Conservation (phyloP, 495 filamentous ascomycete species). For the Neurospora tetrasperma region DNA sequence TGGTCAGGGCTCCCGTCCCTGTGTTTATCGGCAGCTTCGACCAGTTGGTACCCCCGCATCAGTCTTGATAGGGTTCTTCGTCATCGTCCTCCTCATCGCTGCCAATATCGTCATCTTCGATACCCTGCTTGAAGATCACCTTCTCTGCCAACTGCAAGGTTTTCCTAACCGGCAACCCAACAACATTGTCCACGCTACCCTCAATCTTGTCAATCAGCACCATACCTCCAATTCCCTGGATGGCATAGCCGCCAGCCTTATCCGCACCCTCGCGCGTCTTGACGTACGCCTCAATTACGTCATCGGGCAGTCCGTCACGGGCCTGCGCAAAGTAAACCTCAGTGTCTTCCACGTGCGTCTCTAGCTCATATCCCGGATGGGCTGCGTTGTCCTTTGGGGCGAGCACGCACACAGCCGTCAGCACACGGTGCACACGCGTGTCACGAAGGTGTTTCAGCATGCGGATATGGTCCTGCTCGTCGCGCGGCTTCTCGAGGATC, state of each 20-base stretch:
- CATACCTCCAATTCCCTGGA: slow-evolving; percentile 75
- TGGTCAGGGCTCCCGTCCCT: not conserved
- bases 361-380: slow-evolving; percentile 76
- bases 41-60: not conserved
- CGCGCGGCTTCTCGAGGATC: slow-evolving; percentile 83
- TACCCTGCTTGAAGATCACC: slow-evolving; percentile 48
- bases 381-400: slow-evolving; percentile 63
- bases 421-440: slow-evolving; percentile 59
- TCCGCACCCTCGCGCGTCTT: slow-evolving; percentile 84
- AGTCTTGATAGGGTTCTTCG: not conserved
- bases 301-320: slow-evolving; percentile 61
- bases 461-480: slow-evolving; percentile 64
- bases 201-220: slow-evolving; percentile 81
- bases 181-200: slow-evolving; percentile 86
- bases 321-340: slow-evolving; percentile 63
- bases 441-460: slow-evolving; percentile 79
- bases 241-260: slow-evolving; percentile 92
- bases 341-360: slow-evolving; percentile 79
- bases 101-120: slow-evolving; percentile 14
- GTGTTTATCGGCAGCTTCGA: not conserved
- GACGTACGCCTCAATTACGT: slow-evolving; percentile 70
- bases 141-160: slow-evolving; percentile 78
- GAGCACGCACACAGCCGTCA: slow-evolving; percentile 73
- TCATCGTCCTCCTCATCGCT: slow-evolving; percentile 22
- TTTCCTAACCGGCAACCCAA: slow-evolving; percentile 80